Base-by-base conservation (phyloP, 164 flowering plant genomes). In the Dillenia turbinata region DNA sequence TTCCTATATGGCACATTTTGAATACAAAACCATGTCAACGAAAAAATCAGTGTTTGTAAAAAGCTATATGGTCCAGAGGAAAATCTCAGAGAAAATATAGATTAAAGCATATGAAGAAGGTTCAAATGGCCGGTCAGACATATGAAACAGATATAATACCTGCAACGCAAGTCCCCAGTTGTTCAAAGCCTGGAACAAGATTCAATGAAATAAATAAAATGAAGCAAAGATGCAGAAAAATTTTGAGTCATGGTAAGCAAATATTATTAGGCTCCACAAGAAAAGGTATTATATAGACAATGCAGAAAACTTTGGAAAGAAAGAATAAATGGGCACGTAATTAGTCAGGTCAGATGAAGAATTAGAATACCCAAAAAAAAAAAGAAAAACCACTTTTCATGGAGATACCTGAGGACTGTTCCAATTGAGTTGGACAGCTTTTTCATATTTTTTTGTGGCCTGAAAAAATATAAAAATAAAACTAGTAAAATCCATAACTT, bases 141-240 rank as follows among this genome's bases (percentile, higher is more conserved):
- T 50, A 50, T 50, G 19, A 50, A 9, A 45, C 24, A 63, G 2
- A 64, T 52, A 67, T 81, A 93, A 67, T 81, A 93, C 98, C 96
- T 93, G 98, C 63, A 93, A 72, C 59, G 98, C 98, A 64, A 93
- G 96, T 55, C 99, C 97, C 97, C 97, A 95, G 63, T 95, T 95
- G 80, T 95, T 95, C 52, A 89, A 87, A 40, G 97, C 99, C 99
- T 95, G 89, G 40, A 65, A 74, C 40, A 59, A 68, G 47, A 16
- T n/a, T 55, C 16, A 26, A 16, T 58, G 8, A 44, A 26, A 9
- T 44, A 3, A 19, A 58, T 58, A 46, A 5, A 12, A 47, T 8
- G 12, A 22, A 54, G 5, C 10, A 19, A 53, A 33, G 7, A 33
- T 33, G 44, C 15, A 50, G 15, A 13, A 55, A 10, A 53, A 16